Percentiles rank a stretch among this genome's conserved stretches.
These are phyloP conservation scores for Neurospora crassa DNA, from an alignment of 2,329 filamentous ascomycete species.

Conservation along the genomic window DNA sequence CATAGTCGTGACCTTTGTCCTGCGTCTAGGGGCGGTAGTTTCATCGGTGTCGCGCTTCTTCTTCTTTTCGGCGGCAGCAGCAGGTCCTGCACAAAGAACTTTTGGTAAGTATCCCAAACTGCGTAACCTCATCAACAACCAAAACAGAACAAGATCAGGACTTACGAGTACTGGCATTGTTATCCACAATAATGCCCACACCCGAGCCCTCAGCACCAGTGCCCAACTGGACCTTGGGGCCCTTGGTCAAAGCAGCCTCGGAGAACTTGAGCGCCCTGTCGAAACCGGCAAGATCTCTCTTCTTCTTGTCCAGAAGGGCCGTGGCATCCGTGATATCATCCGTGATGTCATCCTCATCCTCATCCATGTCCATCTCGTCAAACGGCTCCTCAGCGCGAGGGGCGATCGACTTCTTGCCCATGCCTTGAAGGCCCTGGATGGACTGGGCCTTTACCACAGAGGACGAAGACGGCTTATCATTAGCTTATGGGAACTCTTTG, in stretches of 20 bases:
- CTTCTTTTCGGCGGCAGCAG: neutral
- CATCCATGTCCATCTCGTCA: conserved; percentile 3
- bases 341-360: neutral
- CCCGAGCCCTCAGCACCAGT: conserved; percentile 33
- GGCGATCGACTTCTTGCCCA: conserved; percentile 37
- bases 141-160: conserved; percentile 8
- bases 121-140: neutral
- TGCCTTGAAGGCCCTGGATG: conserved; percentile 34
- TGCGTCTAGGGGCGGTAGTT: conserved; percentile 22
- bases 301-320: conserved; percentile 19
- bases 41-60: conserved; percentile 14
- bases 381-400: conserved; percentile 24
- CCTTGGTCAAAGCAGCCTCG: conserved; percentile 33
- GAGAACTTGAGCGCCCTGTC: conserved; percentile 37
- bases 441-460: conserved; percentile 25
- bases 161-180: conserved; percentile 17
- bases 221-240: conserved; percentile 38
- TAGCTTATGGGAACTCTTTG: neutral
- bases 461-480: neutral
- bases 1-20: conserved; percentile 37
- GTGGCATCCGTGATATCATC: conserved; percentile 3
- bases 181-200: conserved; percentile 26
- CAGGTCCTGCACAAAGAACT: neutral
- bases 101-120: too few relatives aligned
- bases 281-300: conserved; percentile 39